A percentile compares a stretch with the other conserved stretches of the same genome.
Conservation (phyloP, 2,329 filamentous ascomycete species). For the Ophiostoma angusticollis region DNA sequence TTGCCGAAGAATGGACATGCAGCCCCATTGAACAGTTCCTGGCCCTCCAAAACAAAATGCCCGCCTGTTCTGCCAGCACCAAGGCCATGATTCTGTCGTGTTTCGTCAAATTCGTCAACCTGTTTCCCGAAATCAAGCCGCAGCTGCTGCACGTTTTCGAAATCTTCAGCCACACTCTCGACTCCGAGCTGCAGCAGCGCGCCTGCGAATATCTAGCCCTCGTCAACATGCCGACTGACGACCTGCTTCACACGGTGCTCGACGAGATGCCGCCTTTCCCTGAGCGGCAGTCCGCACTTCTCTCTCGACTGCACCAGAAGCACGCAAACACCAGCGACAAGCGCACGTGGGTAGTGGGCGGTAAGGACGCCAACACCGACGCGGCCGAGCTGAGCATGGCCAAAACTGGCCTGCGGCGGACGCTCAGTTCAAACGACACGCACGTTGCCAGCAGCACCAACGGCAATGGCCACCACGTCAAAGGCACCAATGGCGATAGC, state of each 20-base stretch:
- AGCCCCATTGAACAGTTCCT: constrained; percentile 96
- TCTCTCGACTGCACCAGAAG: constrained; percentile 89
- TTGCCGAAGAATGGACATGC: constrained; percentile 82
- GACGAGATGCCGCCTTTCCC: constrained; percentile 99
- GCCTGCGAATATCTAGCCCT: constrained; percentile 90
- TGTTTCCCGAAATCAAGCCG: constrained; percentile 97
- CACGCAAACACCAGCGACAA: constrained; percentile 87
- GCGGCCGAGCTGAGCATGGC: constrained; percentile 66
- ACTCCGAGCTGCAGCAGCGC: constrained; percentile 89
- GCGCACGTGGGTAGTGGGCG: constrained; percentile 94
- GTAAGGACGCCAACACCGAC: constrained; percentile 83
- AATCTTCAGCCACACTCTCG: constrained; percentile 84
- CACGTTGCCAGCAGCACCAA: constrained; percentile 31
- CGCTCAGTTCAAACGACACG: constrained; percentile 52
- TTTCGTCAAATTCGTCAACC: constrained; percentile 94
- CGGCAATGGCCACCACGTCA: constrained; percentile 28
- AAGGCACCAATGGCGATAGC: neutral
- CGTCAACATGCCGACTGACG: constrained; percentile 75
- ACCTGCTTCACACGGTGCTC: constrained; percentile 82
- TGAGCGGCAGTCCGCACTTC: constrained; percentile 78
- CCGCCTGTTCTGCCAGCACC: constrained; percentile 76
- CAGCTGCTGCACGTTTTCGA: constrained; percentile 84
- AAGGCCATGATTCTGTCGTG: constrained; percentile 88
- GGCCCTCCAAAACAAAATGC: constrained; percentile 80
- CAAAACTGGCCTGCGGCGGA: constrained; percentile 73